phyloP scores from a whole-genome alignment of 768 basidiomycete species.

The Leucocoprinus sp. region DNA sequence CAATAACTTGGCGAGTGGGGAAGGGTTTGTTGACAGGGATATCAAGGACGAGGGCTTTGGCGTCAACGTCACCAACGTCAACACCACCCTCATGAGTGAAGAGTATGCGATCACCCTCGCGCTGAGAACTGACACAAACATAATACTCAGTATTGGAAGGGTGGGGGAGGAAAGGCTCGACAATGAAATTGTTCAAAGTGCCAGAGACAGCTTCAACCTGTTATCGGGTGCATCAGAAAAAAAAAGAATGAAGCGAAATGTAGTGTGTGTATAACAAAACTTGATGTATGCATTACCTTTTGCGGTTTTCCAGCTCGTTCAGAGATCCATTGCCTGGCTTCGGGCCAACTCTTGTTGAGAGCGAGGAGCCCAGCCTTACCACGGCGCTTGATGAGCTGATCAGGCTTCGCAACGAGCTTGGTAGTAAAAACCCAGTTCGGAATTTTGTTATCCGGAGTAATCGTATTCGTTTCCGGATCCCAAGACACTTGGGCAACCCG shows the following conservation, averaged over 20 bases:
- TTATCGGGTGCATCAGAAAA: neutral
- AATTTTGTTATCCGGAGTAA: slow-evolving; percentile 46
- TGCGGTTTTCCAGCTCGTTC: slow-evolving; percentile 89
- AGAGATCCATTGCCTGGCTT: slow-evolving; percentile 80
- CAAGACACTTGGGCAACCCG: slow-evolving; percentile 85
- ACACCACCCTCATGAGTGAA: slow-evolving; percentile 99
- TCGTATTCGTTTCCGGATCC: slow-evolving; percentile 58
- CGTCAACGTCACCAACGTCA: slow-evolving; percentile 96
- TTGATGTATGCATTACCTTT: slow-evolving; percentile 41
- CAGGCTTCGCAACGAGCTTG: slow-evolving; percentile 93
- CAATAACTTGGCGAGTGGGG: slow-evolving; percentile 76
- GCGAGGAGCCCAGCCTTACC: slow-evolving; percentile 95
- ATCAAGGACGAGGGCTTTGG: slow-evolving; percentile 87
- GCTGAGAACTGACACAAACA: slow-evolving; percentile 93
- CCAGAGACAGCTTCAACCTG: slow-evolving; percentile 94
- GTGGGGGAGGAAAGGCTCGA: slow-evolving; percentile 96
- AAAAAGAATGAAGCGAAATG: slow-evolving; percentile 2
- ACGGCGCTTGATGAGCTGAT: slow-evolving; percentile 98
- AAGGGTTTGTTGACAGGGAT: slow-evolving; percentile 70
- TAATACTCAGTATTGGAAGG: slow-evolving; percentile 96
- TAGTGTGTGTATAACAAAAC: slow-evolving; percentile 20
- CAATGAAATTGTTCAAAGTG: slow-evolving; percentile 93
- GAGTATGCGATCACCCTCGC: slow-evolving; percentile 92
- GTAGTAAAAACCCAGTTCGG: slow-evolving; percentile 77
- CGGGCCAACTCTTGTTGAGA: slow-evolving; percentile 89